Evolutionary conservation across 2,329 filamentous ascomycete species (phyloP).

Genomic region (Ophiostoma sp.): DNA sequence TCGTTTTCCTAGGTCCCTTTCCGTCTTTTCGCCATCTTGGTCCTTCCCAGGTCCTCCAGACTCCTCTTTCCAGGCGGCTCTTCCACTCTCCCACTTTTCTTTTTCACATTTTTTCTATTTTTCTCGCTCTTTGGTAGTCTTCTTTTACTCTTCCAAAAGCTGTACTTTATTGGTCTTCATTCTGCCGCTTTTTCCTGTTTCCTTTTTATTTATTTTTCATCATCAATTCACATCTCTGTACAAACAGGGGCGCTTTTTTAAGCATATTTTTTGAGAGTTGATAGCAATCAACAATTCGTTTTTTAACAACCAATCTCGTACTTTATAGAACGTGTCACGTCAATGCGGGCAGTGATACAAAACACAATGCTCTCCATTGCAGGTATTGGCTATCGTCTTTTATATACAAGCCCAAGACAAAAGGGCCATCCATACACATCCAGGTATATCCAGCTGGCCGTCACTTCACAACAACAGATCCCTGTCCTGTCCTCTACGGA

Average conservation of each 20-base stretch:
- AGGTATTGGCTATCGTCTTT: background rate
- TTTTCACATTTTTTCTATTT: background rate
- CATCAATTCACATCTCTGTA: background rate
- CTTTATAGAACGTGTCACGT: background rate
- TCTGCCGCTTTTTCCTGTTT: slow-evolving; percentile 22
- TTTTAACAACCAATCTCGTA: background rate
- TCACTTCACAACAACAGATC: background rate
- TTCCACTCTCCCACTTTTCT: no score
- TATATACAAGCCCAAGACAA: background rate
- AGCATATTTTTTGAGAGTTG: background rate
- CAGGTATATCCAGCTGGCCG: background rate
- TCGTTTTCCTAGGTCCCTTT: no score
- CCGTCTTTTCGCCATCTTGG: no score
- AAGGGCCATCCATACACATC: background rate
- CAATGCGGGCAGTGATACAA: background rate
- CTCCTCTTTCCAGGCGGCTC: no score
- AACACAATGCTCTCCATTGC: background rate
- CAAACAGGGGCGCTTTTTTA: background rate
- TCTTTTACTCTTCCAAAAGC: background rate
- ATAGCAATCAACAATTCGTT: background rate
- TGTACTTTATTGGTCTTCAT: slow-evolving; percentile 8
- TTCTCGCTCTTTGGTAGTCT: background rate
- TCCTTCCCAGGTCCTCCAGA: no score
- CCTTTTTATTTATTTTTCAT: background rate
- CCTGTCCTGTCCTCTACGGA: background rate